Evolutionary conservation across 345 rosid genomes (phyloP).

Genomic region (Hypericum perforatum): DNA sequence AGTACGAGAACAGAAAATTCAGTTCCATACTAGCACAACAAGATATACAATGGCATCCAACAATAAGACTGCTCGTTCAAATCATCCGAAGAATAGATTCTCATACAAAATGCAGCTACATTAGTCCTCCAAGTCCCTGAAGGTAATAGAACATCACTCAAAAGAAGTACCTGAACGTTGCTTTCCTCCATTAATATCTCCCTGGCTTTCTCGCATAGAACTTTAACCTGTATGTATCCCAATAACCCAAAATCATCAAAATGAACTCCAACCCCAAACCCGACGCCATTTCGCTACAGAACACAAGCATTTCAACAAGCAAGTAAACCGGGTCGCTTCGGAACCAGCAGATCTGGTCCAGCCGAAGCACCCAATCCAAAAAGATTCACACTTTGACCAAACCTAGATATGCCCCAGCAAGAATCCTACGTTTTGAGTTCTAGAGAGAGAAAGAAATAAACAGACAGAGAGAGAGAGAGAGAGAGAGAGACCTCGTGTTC

Average conservation of each 20-base stretch:
- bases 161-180: conserved; percentile 75
- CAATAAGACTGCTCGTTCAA: too few relatives aligned
- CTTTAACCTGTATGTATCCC: conserved; percentile 58
- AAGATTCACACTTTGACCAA: not conserved
- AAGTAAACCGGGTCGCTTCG: too few relatives aligned
- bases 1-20: too few relatives aligned
- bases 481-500: conserved; percentile 32
- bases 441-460: not conserved
- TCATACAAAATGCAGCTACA: too few relatives aligned
- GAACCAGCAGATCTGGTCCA: conserved; percentile 17
- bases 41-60: too few relatives aligned
- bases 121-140: not conserved
- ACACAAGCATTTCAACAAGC: not conserved
- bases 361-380: conserved; percentile 6
- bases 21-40: too few relatives aligned
- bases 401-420: not conserved
- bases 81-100: too few relatives aligned
- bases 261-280: not conserved
- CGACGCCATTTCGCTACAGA: not conserved
- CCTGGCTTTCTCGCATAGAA: conserved; percentile 91
- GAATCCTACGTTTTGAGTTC: not conserved
- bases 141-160: not conserved
- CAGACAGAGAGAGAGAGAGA: not conserved
- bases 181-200: conserved; percentile 96
- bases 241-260: not conserved